These are phyloP conservation scores for Fusarium aywerte DNA, from an alignment of 2,329 filamentous ascomycete genomes.

Conservation along the genomic window DNA sequence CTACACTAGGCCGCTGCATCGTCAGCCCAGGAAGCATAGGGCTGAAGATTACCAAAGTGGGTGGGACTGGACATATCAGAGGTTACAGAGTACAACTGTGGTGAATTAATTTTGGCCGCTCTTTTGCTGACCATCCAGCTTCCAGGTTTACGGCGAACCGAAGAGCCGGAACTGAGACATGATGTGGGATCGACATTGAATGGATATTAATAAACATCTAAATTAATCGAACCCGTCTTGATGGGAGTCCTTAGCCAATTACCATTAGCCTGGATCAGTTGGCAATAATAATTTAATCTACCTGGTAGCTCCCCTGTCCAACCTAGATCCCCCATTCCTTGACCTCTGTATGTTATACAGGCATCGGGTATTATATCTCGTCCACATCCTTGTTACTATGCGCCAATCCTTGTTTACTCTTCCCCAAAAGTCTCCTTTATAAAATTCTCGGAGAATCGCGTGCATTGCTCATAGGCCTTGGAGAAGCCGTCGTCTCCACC, in stretches of 20 bases:
- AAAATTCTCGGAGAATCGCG: constrained; percentile 81
- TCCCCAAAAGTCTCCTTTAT: constrained; percentile 64
- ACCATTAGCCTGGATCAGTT: constrained; percentile 5
- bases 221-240: constrained; percentile 21
- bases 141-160: constrained; percentile 5
- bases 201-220: constrained; percentile 5
- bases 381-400: constrained; percentile 1
- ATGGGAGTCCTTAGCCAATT: constrained; percentile 24
- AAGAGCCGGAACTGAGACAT: constrained; percentile 29
- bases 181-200: constrained; percentile 31
- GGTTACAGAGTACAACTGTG: constrained; percentile 6
- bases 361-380: constrained; percentile 43
- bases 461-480: constrained; percentile 85
- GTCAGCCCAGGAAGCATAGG: constrained; percentile 33
- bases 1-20: constrained; percentile 34
- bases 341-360: constrained; percentile 32
- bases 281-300: constrained; percentile 22
- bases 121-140: not conserved
- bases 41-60: constrained; percentile 39
- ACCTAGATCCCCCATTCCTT: constrained; percentile 7
- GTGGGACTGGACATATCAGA: constrained; percentile 32
- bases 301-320: constrained; percentile 5
- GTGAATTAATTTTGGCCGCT: constrained; percentile 5
- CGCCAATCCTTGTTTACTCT: constrained; percentile 7
- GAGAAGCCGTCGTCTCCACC: constrained; percentile 85